Base-by-base conservation (phyloP, 306 rosid genomes). In the Biancaea sappan region DNA sequence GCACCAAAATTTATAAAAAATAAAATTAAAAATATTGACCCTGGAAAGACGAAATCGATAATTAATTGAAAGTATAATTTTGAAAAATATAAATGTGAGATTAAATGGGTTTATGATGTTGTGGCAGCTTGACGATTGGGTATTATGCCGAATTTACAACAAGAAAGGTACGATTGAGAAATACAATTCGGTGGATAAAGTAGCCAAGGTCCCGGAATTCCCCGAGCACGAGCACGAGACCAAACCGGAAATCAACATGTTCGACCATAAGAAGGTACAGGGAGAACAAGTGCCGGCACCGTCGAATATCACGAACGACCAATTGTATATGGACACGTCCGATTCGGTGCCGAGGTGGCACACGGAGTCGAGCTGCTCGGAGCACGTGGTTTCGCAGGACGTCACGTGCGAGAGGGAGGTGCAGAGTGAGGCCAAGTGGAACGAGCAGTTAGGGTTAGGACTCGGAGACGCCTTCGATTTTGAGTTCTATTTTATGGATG, bases 41-140 rank as follows among this genome's bases (percentile, higher is more conserved):
- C n/a, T n/a, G n/a, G n/a, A n/a, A n/a, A n/a, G n/a, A n/a, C n/a
- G n/a, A n/a, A n/a, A n/a, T n/a, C n/a, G n/a, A n/a, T n/a, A n/a
- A n/a, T n/a, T n/a, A n/a, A n/a, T n/a, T n/a, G n/a, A n/a, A n/a
- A n/a, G n/a, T n/a, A n/a, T n/a, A n/a, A n/a, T 25, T 26, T 56
- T 56, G 4, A 32, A 34, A 46, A 6, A 12, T 3, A 13, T 38
- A 13, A n/a, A 24, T 4, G n/a, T 41, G 43, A 41, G 24, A 48
- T 50, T 31, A 19, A 6, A 26, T 31, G 51, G 2, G 6, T 67
- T 38, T 40, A 5, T 29, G 51, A 29, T 73, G 25, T 50, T 51
- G 5, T 26, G 78, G 44, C 98, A 94, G 99, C 87, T 94, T 73
- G 97, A 94, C 73, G 99, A 94, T 26, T 94, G 99, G 97, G 99